These are phyloP conservation scores for Leccinum variicolor DNA, from an alignment of 768 basidiomycete genomes.

Conservation along the genomic window DNA sequence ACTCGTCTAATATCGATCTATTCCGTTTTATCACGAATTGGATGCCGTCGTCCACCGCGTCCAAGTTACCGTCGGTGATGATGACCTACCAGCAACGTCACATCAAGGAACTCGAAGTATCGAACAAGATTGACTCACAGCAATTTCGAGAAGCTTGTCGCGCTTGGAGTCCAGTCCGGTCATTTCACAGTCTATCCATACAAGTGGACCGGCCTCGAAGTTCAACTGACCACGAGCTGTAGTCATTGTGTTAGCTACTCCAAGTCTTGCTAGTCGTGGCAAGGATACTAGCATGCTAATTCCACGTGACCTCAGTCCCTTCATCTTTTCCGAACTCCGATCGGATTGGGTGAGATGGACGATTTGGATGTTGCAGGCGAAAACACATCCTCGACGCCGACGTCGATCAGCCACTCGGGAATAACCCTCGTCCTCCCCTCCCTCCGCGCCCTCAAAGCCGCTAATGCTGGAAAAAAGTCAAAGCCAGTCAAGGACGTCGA, in stretches of 20 bases:
- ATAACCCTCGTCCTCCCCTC: slow-evolving; percentile 67
- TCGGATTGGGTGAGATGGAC: slow-evolving; percentile 24
- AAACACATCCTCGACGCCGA: slow-evolving; percentile 30
- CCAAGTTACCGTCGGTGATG: slow-evolving; percentile 82
- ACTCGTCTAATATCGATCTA: slow-evolving; percentile 69
- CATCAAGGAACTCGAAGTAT: background rate
- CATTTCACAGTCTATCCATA: slow-evolving; percentile 89
- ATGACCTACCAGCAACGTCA: slow-evolving; percentile 52
- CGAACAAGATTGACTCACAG: slow-evolving; percentile 32
- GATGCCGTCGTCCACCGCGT: slow-evolving; percentile 78
- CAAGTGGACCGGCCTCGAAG: slow-evolving; percentile 15
- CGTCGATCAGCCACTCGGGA: slow-evolving; percentile 38
- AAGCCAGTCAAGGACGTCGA: slow-evolving; percentile 34
- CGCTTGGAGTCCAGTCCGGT: slow-evolving; percentile 67
- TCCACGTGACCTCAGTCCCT: background rate
- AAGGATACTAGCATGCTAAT: background rate
- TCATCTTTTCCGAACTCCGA: background rate
- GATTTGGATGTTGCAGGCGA: slow-evolving; percentile 31
- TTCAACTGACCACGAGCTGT: background rate
- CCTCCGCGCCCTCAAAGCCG: slow-evolving; percentile 57
- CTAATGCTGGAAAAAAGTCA: slow-evolving; percentile 50
- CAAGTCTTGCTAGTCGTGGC: too few species aligned
- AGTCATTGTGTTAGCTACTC: too few species aligned
- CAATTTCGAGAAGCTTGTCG: slow-evolving; percentile 80
- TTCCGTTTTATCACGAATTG: slow-evolving; percentile 73